Evolutionary conservation across 2,329 filamentous ascomycete genomes (phyloP), one percentile per base, ranked within the genome.

Genomic region (Calycina herbarum): DNA sequence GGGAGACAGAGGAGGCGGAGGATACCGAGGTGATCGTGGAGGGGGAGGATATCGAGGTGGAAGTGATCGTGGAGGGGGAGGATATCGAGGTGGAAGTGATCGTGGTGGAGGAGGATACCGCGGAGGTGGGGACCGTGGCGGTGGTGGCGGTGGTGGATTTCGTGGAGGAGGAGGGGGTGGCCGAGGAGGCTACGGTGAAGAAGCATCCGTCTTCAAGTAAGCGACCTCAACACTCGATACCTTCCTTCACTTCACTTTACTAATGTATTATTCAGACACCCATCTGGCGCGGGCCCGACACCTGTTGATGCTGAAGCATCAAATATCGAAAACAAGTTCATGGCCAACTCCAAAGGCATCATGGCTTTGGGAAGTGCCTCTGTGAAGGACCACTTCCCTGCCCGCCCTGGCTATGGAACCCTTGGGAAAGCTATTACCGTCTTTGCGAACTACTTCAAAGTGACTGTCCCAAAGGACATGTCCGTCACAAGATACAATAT

Each of bases 381-480:
- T 0, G 38, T 70, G 1, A 65, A 59, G 17, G 4, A 56, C 1
- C 57, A 63, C 2, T 71, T 74, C 33, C 74, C 74, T 35, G 42
- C 66, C 35, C 72, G 75, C 5, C 75, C 75, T 33, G 75, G 73
- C 7, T 70, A 74, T 64, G 75, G 75, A 1, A 74, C 71, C 2
- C 64, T 67, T 17, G 75, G 75, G 3, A 68, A 64, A 54, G 63
- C 66, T 8, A 66, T 76, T 59, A 57, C 66, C 1, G 69, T 77
- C 0, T 76, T 73, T 61, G 72, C 75, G 38, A 77, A 77, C 51
- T 76, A 75, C 31, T 74, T 75, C 62, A 69, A 73, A 56, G 42
- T 73, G 2, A 64, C 57, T 2, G 67, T 70, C n/a, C 71, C 67
- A 1, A 59, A 65, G 1, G 63, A 69, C 13, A 61, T 76, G 20